Evolutionary conservation across 2,329 filamentous ascomycete species (phyloP), one percentile per base, ranked within the genome.

Genomic region (Colletotrichum shisoi): DNA sequence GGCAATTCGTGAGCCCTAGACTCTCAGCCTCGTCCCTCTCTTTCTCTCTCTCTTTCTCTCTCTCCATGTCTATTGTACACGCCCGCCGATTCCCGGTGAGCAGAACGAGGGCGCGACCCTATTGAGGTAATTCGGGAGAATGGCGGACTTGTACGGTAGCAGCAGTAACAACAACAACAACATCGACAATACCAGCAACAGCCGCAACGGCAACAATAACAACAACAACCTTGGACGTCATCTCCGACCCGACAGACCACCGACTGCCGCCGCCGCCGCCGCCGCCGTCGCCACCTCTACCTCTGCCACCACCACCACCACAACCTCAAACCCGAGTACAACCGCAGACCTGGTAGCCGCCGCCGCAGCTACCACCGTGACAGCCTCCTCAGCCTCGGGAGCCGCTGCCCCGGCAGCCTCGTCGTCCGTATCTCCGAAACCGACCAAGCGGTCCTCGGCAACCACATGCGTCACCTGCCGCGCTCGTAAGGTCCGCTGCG

Each of bases 401-500:
- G 15, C 60, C 39, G 58, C 62, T 52, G 45, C 45, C 45, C 45
- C 56, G 53, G n/a, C 45, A 24, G 44, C 63, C 63, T 57, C 62
- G 49, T 68, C 54, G 65, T 65, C 65, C 65, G 65, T 68, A 48
- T 68, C 65, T 49, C 66, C 66, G 27, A 68, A 68, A 60, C 67
- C 70, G 49, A 56, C 76, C 27, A 81, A 80, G 69, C 79, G 80
- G 63, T 79, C 79, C 46, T 80, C 79, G 19, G 75, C 80, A 40
- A 86, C 80, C 42, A 86, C 84, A n/a, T 86, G 84, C 73, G 79
- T 81, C 69, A 84, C 83, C 12, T 86, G 83, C 69, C 82, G 84
- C 24, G 79, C 82, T 56, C 83, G 85, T 72, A 87, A 87, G 75
- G 85, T 87, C 21, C 84, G 85, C 54, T 87, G 85, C 76, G 84